Conservation (phyloP, 768 basidiomycete species). For the Pleurotus giganteus region DNA sequence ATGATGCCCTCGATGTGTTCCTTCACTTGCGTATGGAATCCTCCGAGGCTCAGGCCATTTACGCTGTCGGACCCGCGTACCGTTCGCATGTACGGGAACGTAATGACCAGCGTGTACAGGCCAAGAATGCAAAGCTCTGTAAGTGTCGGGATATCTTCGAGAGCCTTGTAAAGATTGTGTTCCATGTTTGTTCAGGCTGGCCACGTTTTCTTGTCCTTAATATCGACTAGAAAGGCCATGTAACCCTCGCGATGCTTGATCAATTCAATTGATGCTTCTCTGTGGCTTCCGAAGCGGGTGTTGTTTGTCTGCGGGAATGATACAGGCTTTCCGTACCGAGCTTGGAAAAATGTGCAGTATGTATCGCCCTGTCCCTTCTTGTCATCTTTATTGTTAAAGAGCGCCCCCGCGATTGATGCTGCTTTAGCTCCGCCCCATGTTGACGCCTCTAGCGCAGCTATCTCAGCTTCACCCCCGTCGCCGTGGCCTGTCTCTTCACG, state of each 20-base stretch:
- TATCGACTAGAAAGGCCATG: slow-evolving; percentile 23
- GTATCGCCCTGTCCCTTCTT: slow-evolving; percentile 33
- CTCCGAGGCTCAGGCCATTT: slow-evolving; percentile 25
- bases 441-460: slow-evolving; percentile 17
- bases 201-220: slow-evolving; percentile 27
- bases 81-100: slow-evolving; percentile 24
- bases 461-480: slow-evolving; percentile 8
- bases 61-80: slow-evolving; percentile 15
- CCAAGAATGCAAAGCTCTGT: slow-evolving; percentile 26
- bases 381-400: slow-evolving; percentile 33
- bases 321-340: slow-evolving; percentile 15
- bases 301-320: slow-evolving; percentile 35
- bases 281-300: slow-evolving; percentile 30
- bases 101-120: slow-evolving; percentile 21
- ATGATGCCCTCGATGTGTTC: slow-evolving; percentile 15
- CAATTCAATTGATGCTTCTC: slow-evolving; percentile 24
- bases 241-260: slow-evolving; percentile 20
- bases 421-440: slow-evolving; percentile 23
- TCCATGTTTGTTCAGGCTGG: slow-evolving; percentile 33
- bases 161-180: slow-evolving; percentile 22
- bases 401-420: slow-evolving; percentile 22
- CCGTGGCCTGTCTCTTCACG: neutral
- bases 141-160: slow-evolving; percentile 23
- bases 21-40: slow-evolving; percentile 20
- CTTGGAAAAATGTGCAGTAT: slow-evolving; percentile 20